Base-by-base conservation (phyloP, 768 basidiomycete genomes). In the Boletus sp. region DNA sequence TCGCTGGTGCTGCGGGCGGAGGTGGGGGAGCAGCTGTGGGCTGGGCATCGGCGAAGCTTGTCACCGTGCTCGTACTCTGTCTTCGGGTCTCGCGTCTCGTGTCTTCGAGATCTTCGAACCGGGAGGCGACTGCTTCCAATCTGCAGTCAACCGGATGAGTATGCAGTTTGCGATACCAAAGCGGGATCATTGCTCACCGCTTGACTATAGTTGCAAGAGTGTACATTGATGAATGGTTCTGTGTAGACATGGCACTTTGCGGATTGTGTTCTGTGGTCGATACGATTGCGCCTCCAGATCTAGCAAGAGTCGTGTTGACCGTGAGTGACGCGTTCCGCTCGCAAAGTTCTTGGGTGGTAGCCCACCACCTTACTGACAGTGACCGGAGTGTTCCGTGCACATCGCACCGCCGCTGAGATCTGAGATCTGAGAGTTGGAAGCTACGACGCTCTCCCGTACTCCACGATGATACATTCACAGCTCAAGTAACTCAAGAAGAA, bases 71-170 rank as follows among this genome's bases (percentile, higher is more conserved):
- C 15, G 63, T 62, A 14, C 71, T 72, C 54, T 59, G 72, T 60
- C 63, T 72, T 17, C 64, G 55, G 24, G 55, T 50, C 30, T 64
- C 67, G 52, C 58, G 52, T 54, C 40, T 70, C 66, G 58, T 44
- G 40, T 81, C 77, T 70, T 98, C 97, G 45, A 99, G 78, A 68
- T 99, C 97, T 73, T 99, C 97, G 36, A 99, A 83, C 35, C 97
- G 85, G 44, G 90, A 92, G 7, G 93, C 94, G 9, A 94, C 92
- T 28, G 97, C 97, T 79, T 95, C 90, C 50, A 94, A 83, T 61
- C 94, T 94, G 67, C 32, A 33, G n/a, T 40, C 41, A 41, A 36
- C 14, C 10, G 6, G 15, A 30, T 63, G 51, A 53, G 39, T 47
- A 32, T 46, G 15, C 47, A 45, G 41, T 57, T 20, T 20, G 50